Conservation (phyloP, 306 rosid species). For the Prunus padus region DNA sequence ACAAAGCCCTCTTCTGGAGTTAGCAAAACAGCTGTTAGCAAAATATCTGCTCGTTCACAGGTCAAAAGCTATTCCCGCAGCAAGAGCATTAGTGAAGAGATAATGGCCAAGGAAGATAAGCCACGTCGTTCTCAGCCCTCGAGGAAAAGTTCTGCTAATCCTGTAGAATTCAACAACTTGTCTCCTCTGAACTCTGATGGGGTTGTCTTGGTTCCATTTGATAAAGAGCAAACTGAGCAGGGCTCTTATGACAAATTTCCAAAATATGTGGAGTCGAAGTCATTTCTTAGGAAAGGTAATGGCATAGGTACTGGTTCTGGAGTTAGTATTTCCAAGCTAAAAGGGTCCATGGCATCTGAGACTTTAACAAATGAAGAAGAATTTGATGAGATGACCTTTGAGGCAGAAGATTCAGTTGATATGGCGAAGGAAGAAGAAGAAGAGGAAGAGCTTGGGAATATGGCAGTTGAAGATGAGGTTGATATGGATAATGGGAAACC, state of each 20-base stretch:
- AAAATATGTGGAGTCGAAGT: constrained; percentile 45
- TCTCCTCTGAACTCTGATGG: constrained; percentile 58
- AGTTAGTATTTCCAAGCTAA: constrained; percentile 48
- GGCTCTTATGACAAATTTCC: constrained; percentile 43
- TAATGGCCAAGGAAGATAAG: constrained; percentile 70
- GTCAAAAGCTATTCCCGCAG: constrained; percentile 61
- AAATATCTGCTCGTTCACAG: constrained; percentile 62
- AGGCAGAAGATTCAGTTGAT: constrained; percentile 58
- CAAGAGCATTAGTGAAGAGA: constrained; percentile 67
- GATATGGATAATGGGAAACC: constrained; percentile 57
- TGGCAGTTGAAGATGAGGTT: constrained; percentile 45
- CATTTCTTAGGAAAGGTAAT: constrained; percentile 68
- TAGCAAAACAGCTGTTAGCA: constrained; percentile 62
- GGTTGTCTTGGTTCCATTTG: constrained; percentile 63
- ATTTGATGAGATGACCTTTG: constrained; percentile 62
- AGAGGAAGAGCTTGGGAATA: constrained; percentile 53
- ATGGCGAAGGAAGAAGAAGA: constrained; percentile 51
- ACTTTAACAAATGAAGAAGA: constrained; percentile 52
- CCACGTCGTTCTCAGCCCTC: constrained; percentile 51
- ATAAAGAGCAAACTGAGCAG: constrained; percentile 60
- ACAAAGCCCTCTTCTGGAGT: constrained; percentile 78
- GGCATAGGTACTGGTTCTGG: constrained; percentile 54
- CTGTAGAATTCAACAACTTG: constrained; percentile 58
- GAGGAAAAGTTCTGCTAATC: constrained; percentile 64
- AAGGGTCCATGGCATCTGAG: constrained; percentile 58